Evolutionary conservation across 352 stramenopile genomes (phyloP).

Genomic region (Phytophthora multivora): DNA sequence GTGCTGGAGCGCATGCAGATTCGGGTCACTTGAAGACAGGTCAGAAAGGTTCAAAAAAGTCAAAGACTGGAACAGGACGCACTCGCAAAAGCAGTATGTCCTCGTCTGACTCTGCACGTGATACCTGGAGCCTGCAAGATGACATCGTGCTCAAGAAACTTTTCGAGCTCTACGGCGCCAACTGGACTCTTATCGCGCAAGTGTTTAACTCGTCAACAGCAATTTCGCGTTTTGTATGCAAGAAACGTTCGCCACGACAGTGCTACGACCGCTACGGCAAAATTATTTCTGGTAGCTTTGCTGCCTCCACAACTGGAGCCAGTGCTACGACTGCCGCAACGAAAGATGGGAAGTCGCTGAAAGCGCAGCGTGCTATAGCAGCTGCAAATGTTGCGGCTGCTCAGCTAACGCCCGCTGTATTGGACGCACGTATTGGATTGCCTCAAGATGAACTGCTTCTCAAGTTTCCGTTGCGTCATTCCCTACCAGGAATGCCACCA

Average conservation of each 20-base stretch:
- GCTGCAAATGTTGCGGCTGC: conserved; percentile 38
- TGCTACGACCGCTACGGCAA: conserved; percentile 88
- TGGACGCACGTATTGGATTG: conserved; percentile 70
- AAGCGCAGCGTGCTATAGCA: conserved; percentile 49
- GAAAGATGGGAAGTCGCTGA: conserved; percentile 57
- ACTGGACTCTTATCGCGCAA: conserved; percentile 88
- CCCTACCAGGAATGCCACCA: conserved; percentile 63
- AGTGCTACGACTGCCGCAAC: conserved; percentile 4
- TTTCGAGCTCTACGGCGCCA: conserved; percentile 85
- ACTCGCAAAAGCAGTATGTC: conserved; percentile 71
- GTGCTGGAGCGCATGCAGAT: conserved; percentile 23
- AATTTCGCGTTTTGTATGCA: conserved; percentile 74
- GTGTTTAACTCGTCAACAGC: conserved; percentile 78
- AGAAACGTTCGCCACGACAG: conserved; percentile 80
- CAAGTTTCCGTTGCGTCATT: conserved; percentile 52
- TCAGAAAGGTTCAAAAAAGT: conserved; percentile 60
- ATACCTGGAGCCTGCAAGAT: conserved; percentile 73
- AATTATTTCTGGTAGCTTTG: conserved; percentile 67
- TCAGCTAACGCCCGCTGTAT: conserved; percentile 47
- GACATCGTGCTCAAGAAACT: conserved; percentile 85
- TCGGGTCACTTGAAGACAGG: conserved; percentile 19
- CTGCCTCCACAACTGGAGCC: conserved; percentile 12
- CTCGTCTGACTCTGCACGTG: conserved; percentile 48
- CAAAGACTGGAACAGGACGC: conserved; percentile 45
- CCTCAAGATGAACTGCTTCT: conserved; percentile 59